Base-by-base conservation (phyloP, 2,329 filamentous ascomycete species). In the Penicillium sp. region DNA sequence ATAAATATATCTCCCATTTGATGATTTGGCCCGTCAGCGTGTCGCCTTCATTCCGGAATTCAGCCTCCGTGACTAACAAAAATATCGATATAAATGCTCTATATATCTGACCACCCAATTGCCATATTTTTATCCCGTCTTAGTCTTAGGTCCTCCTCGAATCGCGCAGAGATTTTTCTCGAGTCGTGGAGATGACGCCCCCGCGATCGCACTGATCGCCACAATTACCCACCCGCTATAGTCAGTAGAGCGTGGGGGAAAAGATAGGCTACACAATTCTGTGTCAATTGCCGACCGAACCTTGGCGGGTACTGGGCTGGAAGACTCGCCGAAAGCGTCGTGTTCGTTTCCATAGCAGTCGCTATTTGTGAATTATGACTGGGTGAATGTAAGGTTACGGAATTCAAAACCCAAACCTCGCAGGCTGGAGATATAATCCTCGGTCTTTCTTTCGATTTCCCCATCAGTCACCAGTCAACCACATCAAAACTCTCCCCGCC, bases 161-260 rank as follows among this genome's bases (percentile, higher is more conserved):
- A 57, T 55, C 17, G 22, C 45, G 25, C 37, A 49, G 53, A 48
- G 11, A 58, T 47, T 56, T 56, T 35, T 49, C 49, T 51, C 34
- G 8, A 37, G 43, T n/a, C 14, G 10, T 47, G 51, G 28, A 57
- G 51, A 63, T 59, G 47, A n/a, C 39, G 42, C 53, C 57, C 57
- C 61, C 60, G 51, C 63, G 58, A 63, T 64, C 58, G 60, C 47
- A 49, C 28, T 5, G 62, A 63, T 64, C 60, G 55, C 54, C 60
- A 59, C n/a, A 34, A 28, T 49, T 57, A 62, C 38, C 57, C 57
- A 58, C 57, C 38, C 25, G 54, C 57, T 60, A 62, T 56, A 54
- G 38, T 12, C 51, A 51, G 59, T 57, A 54, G 55, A 56, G 57
- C 53, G 62, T 60, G 62, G 62, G 60, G 20, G 20, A 8, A n/a